Base-by-base conservation (phyloP, 192 early-diverging fungal species). In the Coemansia sp. region DNA sequence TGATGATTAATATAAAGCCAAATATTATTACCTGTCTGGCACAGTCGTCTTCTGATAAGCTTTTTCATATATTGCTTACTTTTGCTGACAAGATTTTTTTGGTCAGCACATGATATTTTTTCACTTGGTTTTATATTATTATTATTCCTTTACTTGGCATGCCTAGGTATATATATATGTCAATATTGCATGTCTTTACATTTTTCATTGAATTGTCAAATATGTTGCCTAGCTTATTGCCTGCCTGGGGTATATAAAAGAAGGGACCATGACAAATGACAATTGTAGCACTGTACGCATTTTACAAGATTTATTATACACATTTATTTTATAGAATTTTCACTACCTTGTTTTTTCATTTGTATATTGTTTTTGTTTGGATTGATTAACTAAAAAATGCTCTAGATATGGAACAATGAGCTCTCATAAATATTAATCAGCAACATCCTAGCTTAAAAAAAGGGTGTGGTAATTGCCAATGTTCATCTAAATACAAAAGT, bases 401-500 rank as follows among this genome's bases (percentile, higher is more conserved):
- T 26, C 6, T 57, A 4, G 26, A 13, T 57, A 37, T 15, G 36
- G 11, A 19, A 13, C 11, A 57, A 57, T 57, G 55, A 32, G 32
- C 36, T 37, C 21, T 10, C 15, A 57, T 39, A 39, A 37, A 22
- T n/a, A 41, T 6, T 52, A 43, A 12, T 66, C 71, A 7, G 54
- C 71, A 12, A 49, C 63, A 32, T 68, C 71, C 12, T 57, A 73
- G 63, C 67, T 67, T 42, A 62, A 59, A 43, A 52, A 52, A 68
- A 15, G 70, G 70, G 3, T 40, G 59, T 73, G 3, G 76, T 78
- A 12, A 67, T 72, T 9, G 67, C 66, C 11, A 46, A 43, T 21
- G 58, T 73, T 48, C 16, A 66, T 18, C 76, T 69, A 12, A 54
- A 66, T 12, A 63, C 51, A 15, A 51, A 75, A 37, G 54, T 56